These are phyloP conservation scores for Gynochthodes officinalis DNA, from an alignment of 257 asterid species.

Conservation along the genomic window DNA sequence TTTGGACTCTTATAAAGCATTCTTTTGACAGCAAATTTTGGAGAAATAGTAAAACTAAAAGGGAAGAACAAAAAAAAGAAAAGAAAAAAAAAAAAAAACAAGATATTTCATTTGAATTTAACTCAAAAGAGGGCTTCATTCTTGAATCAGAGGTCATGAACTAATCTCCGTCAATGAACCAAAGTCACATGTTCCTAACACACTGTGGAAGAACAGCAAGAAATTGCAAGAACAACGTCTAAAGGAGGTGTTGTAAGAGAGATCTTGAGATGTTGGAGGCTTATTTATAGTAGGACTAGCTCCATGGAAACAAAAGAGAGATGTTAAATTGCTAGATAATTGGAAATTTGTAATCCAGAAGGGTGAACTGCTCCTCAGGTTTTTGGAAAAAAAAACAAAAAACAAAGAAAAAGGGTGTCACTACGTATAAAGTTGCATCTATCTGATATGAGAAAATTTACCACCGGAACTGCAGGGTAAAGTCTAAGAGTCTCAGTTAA, in stretches of 20 bases:
- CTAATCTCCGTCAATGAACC: no score
- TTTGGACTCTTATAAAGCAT: background rate
- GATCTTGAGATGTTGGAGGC: background rate
- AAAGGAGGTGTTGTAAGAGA: background rate
- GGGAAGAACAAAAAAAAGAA: background rate
- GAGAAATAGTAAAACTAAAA: background rate
- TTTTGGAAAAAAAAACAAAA: no score
- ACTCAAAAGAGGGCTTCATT: background rate
- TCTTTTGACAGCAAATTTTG: background rate
- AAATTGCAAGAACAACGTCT: background rate
- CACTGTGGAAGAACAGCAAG: background rate
- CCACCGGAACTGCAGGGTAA: conserved; percentile 56
- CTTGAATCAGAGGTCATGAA: background rate
- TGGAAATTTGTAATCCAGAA: background rate
- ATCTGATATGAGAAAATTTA: conserved; percentile 6
- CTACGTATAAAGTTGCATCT: background rate
- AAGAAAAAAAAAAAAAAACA: background rate
- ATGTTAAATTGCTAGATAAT: background rate
- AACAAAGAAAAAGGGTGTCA: no score
- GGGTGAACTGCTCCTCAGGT: background rate
- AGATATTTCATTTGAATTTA: background rate
- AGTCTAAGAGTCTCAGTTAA: conserved; percentile 56
- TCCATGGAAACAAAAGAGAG: background rate
- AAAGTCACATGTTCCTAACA: background rate
- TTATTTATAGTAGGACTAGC: background rate